Evolutionary conservation across 345 rosid species (phyloP).

Genomic region (Lepidium sativum): DNA sequence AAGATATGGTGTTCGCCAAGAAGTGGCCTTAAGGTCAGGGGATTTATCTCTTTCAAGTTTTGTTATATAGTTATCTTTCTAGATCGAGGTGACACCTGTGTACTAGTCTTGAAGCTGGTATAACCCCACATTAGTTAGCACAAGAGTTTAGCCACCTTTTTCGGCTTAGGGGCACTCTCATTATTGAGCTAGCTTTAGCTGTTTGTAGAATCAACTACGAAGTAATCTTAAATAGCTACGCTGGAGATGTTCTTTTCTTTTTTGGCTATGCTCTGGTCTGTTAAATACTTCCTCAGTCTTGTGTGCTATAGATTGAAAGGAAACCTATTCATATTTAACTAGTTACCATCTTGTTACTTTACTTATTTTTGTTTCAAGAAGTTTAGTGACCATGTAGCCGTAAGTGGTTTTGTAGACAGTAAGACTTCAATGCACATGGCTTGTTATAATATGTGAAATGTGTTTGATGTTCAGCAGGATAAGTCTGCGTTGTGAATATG

Average conservation of each 20-base stretch:
- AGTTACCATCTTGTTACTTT: not conserved
- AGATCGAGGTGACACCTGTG: not conserved
- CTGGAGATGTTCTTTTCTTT: not conserved
- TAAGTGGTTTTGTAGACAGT: not conserved
- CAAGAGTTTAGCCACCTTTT: not conserved
- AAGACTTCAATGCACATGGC: not conserved
- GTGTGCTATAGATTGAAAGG: not conserved
- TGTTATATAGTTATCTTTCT: not conserved
- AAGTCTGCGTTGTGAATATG: not conserved
- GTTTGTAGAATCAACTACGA: not conserved
- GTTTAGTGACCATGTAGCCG: not conserved
- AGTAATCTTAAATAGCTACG: not conserved
- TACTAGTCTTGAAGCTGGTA: slow-evolving; percentile 1
- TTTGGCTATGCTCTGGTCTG: not conserved
- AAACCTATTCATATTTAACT: not conserved
- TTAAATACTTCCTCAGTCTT: not conserved
- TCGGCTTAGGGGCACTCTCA: not conserved
- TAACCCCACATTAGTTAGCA: not conserved
- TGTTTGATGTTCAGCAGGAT: slow-evolving; percentile 1
- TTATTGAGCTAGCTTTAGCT: not conserved
- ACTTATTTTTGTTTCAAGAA: not conserved
- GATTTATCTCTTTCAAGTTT: not conserved
- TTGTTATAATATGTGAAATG: not conserved
- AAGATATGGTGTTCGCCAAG: too few species aligned
- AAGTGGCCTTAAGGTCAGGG: slow-evolving; percentile 83